Base-by-base conservation (phyloP, 2,329 filamentous ascomycete genomes). In the Penicillium sp. region DNA sequence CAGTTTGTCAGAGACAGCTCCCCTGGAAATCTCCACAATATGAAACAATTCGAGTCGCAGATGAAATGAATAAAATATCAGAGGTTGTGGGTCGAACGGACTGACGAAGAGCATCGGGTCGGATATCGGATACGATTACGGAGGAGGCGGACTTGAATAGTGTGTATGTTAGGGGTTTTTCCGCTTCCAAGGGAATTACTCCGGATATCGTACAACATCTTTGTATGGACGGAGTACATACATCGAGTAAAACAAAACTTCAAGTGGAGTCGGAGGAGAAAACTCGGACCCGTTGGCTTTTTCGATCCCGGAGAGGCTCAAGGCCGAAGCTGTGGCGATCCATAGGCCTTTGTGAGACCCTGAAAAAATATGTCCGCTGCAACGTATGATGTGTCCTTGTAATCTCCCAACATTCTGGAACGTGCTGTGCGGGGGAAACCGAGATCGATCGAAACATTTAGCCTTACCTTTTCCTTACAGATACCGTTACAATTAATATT, bases 11-110 rank as follows among this genome's bases (percentile, higher is more conserved):
- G 16, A 38, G 33, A 40, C 28, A 50, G 54, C 58, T 50, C 47
- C 37, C 63, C 57, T 58, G 50, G 38, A 55, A 66, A 65, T 66
- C 63, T 64, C 63, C 63, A 65, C 63, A 59, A 54, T 44, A 53
- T 66, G 64, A 66, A 66, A 65, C 63, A 61, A 19, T 50, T 44
- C 47, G 28, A 43, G 64, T 66, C 59, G 31, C 63, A 63, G 56
- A 51, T 55, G 56, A 61, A 62, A 61, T 65, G 60, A 62, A 26
- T 12, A 5, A 30, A 17, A 40, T 6, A n/a, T 19, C 14, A 26
- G 5, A 48, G 45, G 8, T 44, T 44, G 49, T 52, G 49, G 49
- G 31, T 37, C 49, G 31, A 14, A 31, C 11, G 25, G 16, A n/a
- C 36, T 50, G 14, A 12, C 17, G 26, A 50, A 28, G 47, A 17